Base-by-base conservation (phyloP, 129 eudicot species). In the Helichrysum umbraculigerum region DNA sequence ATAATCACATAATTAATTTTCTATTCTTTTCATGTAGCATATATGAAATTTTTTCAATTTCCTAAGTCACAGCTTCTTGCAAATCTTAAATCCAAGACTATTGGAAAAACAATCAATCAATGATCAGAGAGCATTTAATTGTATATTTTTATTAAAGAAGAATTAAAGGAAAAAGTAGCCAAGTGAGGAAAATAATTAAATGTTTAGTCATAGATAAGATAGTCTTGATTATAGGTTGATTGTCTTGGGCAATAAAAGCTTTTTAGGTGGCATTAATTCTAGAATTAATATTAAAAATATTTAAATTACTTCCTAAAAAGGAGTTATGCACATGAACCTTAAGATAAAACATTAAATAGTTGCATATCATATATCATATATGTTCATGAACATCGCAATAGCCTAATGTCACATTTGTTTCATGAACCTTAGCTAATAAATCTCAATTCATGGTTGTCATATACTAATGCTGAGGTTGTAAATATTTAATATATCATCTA, bases 391-490 rank as follows among this genome's bases (percentile, higher is more conserved):
- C 21, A 1, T 52, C 20, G 16, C 17, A 52, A 52, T 52, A 52
- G 20, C 16, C 4, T 8, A 39, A 8, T 7, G 44, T 2, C 44
- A 39, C 44, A 39, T 39, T 39, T 39, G 44, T 39, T 39, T 39
- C 44, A 39, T 39, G 44, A 39, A 39, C 44, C 44, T 8, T 39
- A 25, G 28, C 28, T 25, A 25, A 1, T 25, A 25, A 25, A 25
- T 25, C 28, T 25, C 28, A 25, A 25, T 25, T 25, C 28, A 25
- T 25, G 28, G 28, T 1, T 57, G 11, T 10, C 4, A 59, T 21
- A 12, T 14, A 7, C 67, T 66, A 28, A n/a, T 67, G 59, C 33
- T 68, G 57, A 67, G 74, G 44, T 21, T 16, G 60, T 68, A 68
- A 57, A 22, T 37, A 71, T 64, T 6, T 19, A 37, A 51, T 12